A percentile compares a stretch with the other conserved stretches of the same genome.
Conservation (phyloP, 2,329 filamentous ascomycete species). For the Neofusicoccum sp. region DNA sequence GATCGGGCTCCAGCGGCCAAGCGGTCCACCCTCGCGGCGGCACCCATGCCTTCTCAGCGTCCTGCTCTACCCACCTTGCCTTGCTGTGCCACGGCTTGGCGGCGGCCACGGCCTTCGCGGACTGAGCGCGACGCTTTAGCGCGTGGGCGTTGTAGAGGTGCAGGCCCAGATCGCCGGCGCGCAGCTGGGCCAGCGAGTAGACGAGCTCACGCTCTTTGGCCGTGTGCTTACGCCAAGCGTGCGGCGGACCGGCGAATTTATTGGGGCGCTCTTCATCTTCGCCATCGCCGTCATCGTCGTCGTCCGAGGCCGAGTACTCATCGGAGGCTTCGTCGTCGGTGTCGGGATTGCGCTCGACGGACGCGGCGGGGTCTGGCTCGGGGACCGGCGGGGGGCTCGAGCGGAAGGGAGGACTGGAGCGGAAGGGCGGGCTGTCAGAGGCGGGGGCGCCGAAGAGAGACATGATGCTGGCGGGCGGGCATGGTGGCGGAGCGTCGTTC, state of each 20-base stretch:
- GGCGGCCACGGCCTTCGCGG: slow-evolving; percentile 20
- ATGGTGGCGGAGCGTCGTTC: neutral
- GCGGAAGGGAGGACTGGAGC: neutral
- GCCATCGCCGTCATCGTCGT: slow-evolving; percentile 21
- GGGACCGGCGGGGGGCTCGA: slow-evolving; percentile 9
- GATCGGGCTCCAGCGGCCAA: slow-evolving; percentile 71
- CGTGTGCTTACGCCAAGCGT: slow-evolving; percentile 68
- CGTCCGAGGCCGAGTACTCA: slow-evolving; percentile 21
- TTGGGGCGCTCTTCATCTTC: slow-evolving; percentile 56
- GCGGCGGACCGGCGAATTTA: slow-evolving; percentile 67
- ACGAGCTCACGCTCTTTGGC: slow-evolving; percentile 64
- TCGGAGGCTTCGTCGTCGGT: neutral
- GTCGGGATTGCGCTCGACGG: slow-evolving; percentile 3
- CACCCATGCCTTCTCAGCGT: slow-evolving; percentile 40
- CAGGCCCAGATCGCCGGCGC: slow-evolving; percentile 67
- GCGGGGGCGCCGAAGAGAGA: slow-evolving; percentile 21
- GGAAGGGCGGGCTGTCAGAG: slow-evolving; percentile 6
- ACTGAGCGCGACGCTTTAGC: slow-evolving; percentile 58
- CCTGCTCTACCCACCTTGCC: slow-evolving; percentile 42
- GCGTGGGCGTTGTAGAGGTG: slow-evolving; percentile 81
- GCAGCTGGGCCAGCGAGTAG: slow-evolving; percentile 63
- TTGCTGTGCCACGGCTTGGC: slow-evolving; percentile 43
- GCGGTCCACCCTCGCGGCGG: slow-evolving; percentile 72
- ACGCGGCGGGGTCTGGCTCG: neutral
- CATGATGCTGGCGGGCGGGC: slow-evolving; percentile 10